phyloP scores from a whole-genome alignment of 345 rosid genomes.

The Turnera subulata region DNA sequence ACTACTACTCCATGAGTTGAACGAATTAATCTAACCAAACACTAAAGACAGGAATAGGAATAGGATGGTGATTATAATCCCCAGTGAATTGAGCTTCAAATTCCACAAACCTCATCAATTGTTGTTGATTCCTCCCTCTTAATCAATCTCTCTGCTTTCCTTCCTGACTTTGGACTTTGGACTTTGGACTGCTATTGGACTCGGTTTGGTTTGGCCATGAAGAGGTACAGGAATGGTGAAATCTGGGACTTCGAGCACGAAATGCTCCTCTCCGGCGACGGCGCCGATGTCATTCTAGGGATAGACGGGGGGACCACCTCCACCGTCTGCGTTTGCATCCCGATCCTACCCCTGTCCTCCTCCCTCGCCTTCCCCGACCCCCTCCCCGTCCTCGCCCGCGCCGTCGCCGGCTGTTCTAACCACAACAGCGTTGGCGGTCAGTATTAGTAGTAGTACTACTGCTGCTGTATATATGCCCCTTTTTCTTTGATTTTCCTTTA shows the following conservation, averaged over 20 bases:
- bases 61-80: too few species aligned
- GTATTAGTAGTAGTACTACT: neutral
- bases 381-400: conserved; percentile 57
- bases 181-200: too few species aligned
- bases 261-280: conserved; percentile 3
- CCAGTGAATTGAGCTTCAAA: too few species aligned
- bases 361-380: conserved; percentile 43
- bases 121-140: too few species aligned
- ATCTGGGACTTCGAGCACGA: conserved; percentile 64
- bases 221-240: conserved; percentile 59
- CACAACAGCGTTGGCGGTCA: conserved; percentile 71
- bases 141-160: too few species aligned
- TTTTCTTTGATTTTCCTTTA: neutral
- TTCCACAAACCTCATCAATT: too few species aligned
- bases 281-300: conserved; percentile 46
- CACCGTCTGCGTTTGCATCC: conserved; percentile 67
- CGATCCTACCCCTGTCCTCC: conserved; percentile 28
- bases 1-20: too few species aligned
- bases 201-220: conserved; percentile 12
- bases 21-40: too few species aligned
- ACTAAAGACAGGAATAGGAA: too few species aligned
- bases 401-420: conserved; percentile 66
- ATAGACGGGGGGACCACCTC: conserved; percentile 77
- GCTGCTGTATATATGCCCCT: too few species aligned
- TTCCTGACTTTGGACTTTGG: too few species aligned